Conservation (phyloP, 805 yeast species). For the Zygosaccharomyces gambellarensis region DNA sequence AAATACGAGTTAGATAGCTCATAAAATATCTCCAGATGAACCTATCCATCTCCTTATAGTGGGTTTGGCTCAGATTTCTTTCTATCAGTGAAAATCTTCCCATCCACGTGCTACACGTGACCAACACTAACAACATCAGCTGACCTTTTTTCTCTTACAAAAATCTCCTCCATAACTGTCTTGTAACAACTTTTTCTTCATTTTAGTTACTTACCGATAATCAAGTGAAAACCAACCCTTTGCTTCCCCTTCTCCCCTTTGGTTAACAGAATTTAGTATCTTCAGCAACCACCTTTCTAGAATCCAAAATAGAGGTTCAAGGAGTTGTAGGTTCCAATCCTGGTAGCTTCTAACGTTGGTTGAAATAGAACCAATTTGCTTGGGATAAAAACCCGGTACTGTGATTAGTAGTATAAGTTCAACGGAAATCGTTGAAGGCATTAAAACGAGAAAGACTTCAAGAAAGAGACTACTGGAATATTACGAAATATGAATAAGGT, state of each 20-base stretch:
- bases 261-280: not conserved
- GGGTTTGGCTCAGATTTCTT: too few species aligned
- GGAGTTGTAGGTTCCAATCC: not conserved
- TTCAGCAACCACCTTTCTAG: not conserved
- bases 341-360: not conserved
- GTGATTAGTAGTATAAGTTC: not conserved
- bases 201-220: not conserved
- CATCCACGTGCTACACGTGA: too few species aligned
- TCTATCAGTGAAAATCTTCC: too few species aligned
- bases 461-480: not conserved
- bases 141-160: not conserved
- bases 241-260: slow-evolving; percentile 3
- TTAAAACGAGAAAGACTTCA: not conserved
- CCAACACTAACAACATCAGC: too few species aligned
- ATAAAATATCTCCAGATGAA: too few species aligned
- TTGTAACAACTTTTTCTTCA: not conserved
- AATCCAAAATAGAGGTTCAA: not conserved
- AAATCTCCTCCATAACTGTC: too few species aligned
- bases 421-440: not conserved
- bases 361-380: not conserved
- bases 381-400: not conserved
- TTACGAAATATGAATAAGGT: slow-evolving; percentile 1
- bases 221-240: not conserved
- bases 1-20: too few species aligned
- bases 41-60: too few species aligned